Conservation (phyloP, 2,329 filamentous ascomycete genomes). For the Hymenoscyphus fraxineus region DNA sequence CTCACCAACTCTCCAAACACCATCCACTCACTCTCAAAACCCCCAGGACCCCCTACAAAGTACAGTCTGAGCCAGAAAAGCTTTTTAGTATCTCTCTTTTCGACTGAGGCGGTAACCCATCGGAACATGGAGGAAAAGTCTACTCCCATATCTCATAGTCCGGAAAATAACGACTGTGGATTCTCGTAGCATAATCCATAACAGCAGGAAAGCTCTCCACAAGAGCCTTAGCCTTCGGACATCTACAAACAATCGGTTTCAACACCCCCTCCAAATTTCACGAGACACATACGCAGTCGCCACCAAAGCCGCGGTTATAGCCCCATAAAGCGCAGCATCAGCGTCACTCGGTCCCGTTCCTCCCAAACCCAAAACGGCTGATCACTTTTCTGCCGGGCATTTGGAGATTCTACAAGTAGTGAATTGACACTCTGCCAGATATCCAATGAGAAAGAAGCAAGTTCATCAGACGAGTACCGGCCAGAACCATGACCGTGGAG, state of each 20-base stretch:
- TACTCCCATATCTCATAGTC: slow-evolving; percentile 43
- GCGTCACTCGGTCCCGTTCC: slow-evolving; percentile 51
- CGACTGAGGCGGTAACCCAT: no score
- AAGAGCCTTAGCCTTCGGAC: slow-evolving; percentile 43
- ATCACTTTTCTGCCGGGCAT: slow-evolving; percentile 28
- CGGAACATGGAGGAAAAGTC: not conserved
- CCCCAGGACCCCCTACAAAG: no score
- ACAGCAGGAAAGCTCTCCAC: slow-evolving; percentile 46
- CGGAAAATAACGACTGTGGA: slow-evolving; percentile 54
- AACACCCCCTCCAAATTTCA: not conserved
- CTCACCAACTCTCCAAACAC: no score
- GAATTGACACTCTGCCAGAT: slow-evolving; percentile 51
- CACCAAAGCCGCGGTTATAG: slow-evolving; percentile 49
- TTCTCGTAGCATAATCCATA: slow-evolving; percentile 52
- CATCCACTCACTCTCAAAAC: no score
- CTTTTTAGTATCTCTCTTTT: no score
- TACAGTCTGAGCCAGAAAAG: no score
- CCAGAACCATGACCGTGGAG: slow-evolving; percentile 55
- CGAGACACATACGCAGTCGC: slow-evolving; percentile 48
- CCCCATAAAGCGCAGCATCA: slow-evolving; percentile 55
- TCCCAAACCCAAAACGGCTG: slow-evolving; percentile 56
- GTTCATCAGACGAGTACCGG: slow-evolving; percentile 49
- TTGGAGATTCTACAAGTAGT: slow-evolving; percentile 39
- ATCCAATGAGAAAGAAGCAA: slow-evolving; percentile 43
- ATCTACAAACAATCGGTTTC: slow-evolving; percentile 34